Base-by-base conservation (phyloP, 768 basidiomycete species). In the Termitomyces sp. region DNA sequence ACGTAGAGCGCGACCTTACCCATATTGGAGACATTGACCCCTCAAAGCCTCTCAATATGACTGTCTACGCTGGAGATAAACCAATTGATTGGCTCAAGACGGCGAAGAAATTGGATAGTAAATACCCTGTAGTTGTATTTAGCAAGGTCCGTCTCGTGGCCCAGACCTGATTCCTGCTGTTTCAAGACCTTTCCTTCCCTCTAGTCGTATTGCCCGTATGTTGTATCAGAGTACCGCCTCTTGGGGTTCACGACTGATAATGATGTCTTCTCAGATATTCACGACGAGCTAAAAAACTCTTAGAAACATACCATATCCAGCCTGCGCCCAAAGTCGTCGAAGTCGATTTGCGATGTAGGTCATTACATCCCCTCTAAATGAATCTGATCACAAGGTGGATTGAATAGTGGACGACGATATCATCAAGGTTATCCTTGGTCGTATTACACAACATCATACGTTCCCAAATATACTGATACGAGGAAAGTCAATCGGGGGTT, bases 381-480 rank as follows among this genome's bases (percentile, higher is more conserved):
- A 18, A 11, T 8, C 26, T 35, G 14, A 40, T 49, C 18, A 5
- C 35, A 5, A 41, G 16, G 8, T 44, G 30, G 20, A 26, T 18
- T 54, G 22, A 55, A 7, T 59, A 90, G 87, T 79, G 59, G 90
- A 92, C 63, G 73, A 77, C 0, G 72, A 74, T 9, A 72, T 83
- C 30, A 76, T 93, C 60, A 92, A 93, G 68, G 69, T 74, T 10
- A 71, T 92, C 32, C 73, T 93, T 49, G 75, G 74, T 9, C 84
- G 90, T 38, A 69, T 92, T 32, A 93, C 90, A 2, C 70, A 72
- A 3, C 87, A 78, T 14, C 69, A 77, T 7, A 92, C 91, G 3
- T 90, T 92, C 67, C 91, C 91, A 1, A 93, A 93, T 60, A 73
- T 89, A 54, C 62, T 93, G 28, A 64, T 92, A 13, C 75, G 76